These are phyloP conservation scores for Termitomyces sp. DNA, from an alignment of 768 basidiomycete genomes.

Conservation along the genomic window DNA sequence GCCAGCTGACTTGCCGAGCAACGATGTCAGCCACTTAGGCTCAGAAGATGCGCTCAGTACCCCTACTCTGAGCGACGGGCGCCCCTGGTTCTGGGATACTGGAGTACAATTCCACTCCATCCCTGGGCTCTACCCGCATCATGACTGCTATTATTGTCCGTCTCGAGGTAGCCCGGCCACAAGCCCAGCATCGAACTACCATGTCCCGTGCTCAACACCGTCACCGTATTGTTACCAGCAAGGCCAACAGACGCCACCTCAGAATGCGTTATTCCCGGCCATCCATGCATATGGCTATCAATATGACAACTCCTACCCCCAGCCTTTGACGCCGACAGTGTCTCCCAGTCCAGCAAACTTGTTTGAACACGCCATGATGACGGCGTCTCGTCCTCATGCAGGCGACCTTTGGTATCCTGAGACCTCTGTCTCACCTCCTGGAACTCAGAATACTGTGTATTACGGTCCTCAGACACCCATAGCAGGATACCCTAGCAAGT, in stretches of 20 bases:
- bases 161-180: slow-evolving; percentile 17
- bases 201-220: slow-evolving; percentile 15
- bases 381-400: slow-evolving; percentile 5
- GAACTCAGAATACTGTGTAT: slow-evolving; percentile 5
- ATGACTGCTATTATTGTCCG: slow-evolving; percentile 29
- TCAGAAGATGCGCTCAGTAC: slow-evolving; percentile 34
- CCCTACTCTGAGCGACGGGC: slow-evolving; percentile 9
- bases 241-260: slow-evolving; percentile 1
- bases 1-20: slow-evolving; percentile 19
- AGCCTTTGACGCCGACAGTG: slow-evolving; percentile 4
- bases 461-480: slow-evolving; percentile 9
- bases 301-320: slow-evolving; percentile 14
- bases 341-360: slow-evolving; percentile 14
- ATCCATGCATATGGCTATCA: slow-evolving; percentile 12
- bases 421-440: background rate
- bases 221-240: slow-evolving; percentile 14
- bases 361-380: slow-evolving; percentile 25
- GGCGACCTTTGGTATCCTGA: slow-evolving; percentile 15
- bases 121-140: slow-evolving; percentile 12
- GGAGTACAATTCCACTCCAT: slow-evolving; percentile 10
- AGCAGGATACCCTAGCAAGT: slow-evolving; percentile 1
- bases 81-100: slow-evolving; percentile 10
- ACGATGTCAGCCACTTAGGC: background rate
- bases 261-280: slow-evolving; percentile 5
- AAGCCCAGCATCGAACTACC: slow-evolving; percentile 2